Conservation (phyloP, 768 basidiomycete genomes). For the Roridomyces roridus region DNA sequence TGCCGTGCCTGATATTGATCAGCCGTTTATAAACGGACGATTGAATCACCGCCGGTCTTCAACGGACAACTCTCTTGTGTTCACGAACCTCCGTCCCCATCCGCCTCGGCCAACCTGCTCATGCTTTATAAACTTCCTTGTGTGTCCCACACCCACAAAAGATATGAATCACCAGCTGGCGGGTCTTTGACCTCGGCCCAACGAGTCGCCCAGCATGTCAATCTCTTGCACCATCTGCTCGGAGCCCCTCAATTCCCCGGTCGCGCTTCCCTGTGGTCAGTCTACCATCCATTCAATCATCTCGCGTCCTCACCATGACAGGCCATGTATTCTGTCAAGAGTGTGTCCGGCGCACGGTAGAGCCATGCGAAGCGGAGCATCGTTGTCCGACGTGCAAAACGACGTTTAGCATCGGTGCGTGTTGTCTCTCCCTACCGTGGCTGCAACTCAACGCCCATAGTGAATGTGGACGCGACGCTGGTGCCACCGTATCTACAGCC, state of each 20-base stretch:
- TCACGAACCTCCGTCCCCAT: too few relatives aligned
- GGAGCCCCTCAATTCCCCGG: conserved; percentile 58
- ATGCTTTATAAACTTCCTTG: too few relatives aligned
- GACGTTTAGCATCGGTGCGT: conserved; percentile 60
- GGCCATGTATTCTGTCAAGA: conserved; percentile 72
- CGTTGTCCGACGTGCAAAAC: conserved; percentile 65
- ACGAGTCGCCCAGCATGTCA: too few relatives aligned
- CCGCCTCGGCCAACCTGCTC: too few relatives aligned
- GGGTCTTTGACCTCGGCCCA: too few relatives aligned
- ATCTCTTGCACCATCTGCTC: conserved; percentile 70
- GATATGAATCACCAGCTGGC: too few relatives aligned
- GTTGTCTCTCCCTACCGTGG: background rate
- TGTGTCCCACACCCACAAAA: too few relatives aligned
- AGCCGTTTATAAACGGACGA: too few relatives aligned
- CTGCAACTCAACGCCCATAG: conserved; percentile 34
- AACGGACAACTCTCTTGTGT: too few relatives aligned
- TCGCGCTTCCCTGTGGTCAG: conserved; percentile 70
- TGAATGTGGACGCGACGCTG: conserved; percentile 49
- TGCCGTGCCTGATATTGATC: too few relatives aligned
- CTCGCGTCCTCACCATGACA: conserved; percentile 24
- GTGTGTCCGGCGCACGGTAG: conserved; percentile 58
- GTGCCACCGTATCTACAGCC: conserved; percentile 64
- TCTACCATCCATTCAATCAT: background rate
- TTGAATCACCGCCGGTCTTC: too few relatives aligned
- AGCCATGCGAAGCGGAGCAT: conserved; percentile 52